phyloP scores from a whole-genome alignment of 1,284 basidiomycete genomes.

The Pascua sp. region DNA sequence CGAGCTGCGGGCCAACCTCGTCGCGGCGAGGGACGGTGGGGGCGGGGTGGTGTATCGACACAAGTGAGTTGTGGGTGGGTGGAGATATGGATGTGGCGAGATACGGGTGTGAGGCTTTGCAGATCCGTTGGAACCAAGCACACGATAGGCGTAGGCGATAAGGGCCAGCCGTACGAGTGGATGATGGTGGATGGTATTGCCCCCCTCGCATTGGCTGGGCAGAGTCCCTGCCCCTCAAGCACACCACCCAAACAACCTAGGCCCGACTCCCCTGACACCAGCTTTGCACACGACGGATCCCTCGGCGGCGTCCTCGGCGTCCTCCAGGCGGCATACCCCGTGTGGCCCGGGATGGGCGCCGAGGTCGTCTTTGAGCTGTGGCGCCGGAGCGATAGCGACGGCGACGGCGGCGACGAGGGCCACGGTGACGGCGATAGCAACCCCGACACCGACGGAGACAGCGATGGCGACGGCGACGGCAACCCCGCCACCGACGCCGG shows the following conservation, averaged over 20 bases:
- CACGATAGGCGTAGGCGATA: too few species aligned
- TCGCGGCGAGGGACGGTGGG: constrained; percentile 17
- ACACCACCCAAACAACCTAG: too few species aligned
- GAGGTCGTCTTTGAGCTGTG: constrained; percentile 44
- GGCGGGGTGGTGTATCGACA: constrained; percentile 30
- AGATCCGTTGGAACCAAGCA: too few species aligned
- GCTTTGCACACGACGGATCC: constrained; percentile 42
- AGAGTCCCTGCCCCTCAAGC: too few species aligned
- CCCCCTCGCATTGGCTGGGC: too few species aligned
- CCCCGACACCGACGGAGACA: too few species aligned
- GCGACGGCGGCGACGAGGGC: neutral
- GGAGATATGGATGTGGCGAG: too few species aligned
- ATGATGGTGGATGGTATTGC: too few species aligned
- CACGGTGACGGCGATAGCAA: too few species aligned
- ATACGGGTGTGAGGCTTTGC: too few species aligned
- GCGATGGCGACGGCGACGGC: neutral
- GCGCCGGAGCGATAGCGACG: constrained; percentile 1
- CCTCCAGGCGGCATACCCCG: constrained; percentile 33
- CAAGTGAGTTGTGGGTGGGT: constrained; percentile 25
- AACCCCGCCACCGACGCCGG: too few species aligned
- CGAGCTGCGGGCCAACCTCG: constrained; percentile 31
- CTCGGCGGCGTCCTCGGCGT: constrained; percentile 35
- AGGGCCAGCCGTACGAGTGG: too few species aligned
- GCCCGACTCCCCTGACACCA: constrained; percentile 9
- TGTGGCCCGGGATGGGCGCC: constrained; percentile 44